Conservation (phyloP, 805 yeast species). For the Lipomyces starkeyi region DNA sequence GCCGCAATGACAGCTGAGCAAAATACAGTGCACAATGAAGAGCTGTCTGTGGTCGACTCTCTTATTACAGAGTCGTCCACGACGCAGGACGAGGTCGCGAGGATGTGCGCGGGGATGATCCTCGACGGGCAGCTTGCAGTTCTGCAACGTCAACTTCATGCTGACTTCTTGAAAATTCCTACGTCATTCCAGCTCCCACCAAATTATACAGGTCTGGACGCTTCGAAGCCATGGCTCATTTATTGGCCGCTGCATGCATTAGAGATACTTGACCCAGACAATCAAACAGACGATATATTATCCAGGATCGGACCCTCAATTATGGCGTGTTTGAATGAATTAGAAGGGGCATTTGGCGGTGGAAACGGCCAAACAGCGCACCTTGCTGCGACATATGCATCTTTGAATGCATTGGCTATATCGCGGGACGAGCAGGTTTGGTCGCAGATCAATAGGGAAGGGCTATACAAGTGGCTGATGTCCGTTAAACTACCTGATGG, state of each 20-base stretch:
- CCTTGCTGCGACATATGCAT: slow-evolving; percentile 83
- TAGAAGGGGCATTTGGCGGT: slow-evolving; percentile 80
- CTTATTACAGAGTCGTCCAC: slow-evolving; percentile 31
- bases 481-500: slow-evolving; percentile 71
- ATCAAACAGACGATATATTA: slow-evolving; percentile 33
- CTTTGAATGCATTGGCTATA: slow-evolving; percentile 62
- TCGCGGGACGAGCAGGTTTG: slow-evolving; percentile 53
- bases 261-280: slow-evolving; percentile 50
- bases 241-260: slow-evolving; percentile 79
- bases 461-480: slow-evolving; percentile 68
- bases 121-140: slow-evolving; percentile 20
- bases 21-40: slow-evolving; percentile 23
- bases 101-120: slow-evolving; percentile 18
- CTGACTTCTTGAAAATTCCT: slow-evolving; percentile 16
- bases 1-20: not conserved
- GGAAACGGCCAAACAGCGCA: slow-evolving; percentile 85
- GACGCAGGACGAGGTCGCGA: slow-evolving; percentile 27
- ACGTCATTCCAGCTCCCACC: slow-evolving; percentile 52
- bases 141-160: slow-evolving; percentile 18
- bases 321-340: slow-evolving; percentile 43
- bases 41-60: slow-evolving; percentile 16
- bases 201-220: slow-evolving; percentile 66
- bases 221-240: slow-evolving; percentile 89
- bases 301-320: slow-evolving; percentile 43
- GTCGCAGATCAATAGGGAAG: slow-evolving; percentile 53